Conservation (phyloP, 225 moss, liverwort and hornwort genomes). For the Rhytidiadelphus loreus region DNA sequence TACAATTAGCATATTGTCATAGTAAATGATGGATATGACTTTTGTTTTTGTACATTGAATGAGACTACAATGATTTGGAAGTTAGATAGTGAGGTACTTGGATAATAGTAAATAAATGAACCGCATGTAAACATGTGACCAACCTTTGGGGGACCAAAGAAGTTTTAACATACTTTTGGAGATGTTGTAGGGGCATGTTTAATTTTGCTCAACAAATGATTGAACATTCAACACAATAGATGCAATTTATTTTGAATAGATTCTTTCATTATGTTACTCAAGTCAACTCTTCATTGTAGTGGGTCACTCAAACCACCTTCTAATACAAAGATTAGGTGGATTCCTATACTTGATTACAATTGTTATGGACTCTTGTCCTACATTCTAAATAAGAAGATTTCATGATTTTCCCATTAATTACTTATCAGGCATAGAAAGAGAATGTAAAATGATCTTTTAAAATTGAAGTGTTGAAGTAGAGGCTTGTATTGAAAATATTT, state of each 20-base stretch:
- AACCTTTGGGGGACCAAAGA: rapidly evolving
- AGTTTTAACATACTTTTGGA: rapidly evolving
- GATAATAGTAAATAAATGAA: neutral
- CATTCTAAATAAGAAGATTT: neutral
- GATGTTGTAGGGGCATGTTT: neutral
- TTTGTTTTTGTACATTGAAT: neutral
- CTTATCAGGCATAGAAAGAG: rapidly evolving
- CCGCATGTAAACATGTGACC: rapidly evolving
- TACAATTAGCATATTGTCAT: neutral
- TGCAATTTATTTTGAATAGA: neutral
- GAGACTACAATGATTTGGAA: neutral
- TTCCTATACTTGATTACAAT: neutral
- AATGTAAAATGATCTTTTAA: neutral
- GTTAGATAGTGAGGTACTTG: neutral
- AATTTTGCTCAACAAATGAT: neutral
- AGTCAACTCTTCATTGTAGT: neutral
- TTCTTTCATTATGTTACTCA: neutral
- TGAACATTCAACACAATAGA: neutral
- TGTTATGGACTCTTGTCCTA: neutral
- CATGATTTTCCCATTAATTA: neutral
- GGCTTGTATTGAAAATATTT: neutral
- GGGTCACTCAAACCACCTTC: neutral
- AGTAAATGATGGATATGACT: neutral
- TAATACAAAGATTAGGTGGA: neutral
- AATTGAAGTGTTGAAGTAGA: neutral